Conservation (phyloP, 331 rosid species). For the Prunus yedoensis region DNA sequence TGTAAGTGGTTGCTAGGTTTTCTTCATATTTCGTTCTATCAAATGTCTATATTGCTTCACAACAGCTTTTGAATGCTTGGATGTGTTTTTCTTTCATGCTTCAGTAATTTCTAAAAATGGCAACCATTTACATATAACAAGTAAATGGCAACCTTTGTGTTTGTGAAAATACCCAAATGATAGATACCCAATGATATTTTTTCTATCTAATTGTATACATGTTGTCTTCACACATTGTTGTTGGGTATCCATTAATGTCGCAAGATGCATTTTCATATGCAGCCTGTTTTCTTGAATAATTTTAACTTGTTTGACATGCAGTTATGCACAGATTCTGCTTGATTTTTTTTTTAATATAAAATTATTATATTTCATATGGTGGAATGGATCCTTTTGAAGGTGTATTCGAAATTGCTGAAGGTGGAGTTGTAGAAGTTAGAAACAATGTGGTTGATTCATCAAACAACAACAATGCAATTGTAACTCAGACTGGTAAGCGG, state of each 20-base stretch:
- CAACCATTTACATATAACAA: too few species aligned
- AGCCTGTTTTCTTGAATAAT: slow-evolving; percentile 42
- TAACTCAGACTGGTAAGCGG: too few species aligned
- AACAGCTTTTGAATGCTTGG: not conserved
- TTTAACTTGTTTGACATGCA: slow-evolving; percentile 77
- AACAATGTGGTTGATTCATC: too few species aligned
- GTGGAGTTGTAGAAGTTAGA: too few species aligned
- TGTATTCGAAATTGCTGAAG: too few species aligned
- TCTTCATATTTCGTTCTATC: not conserved
- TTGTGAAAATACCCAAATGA: too few species aligned
- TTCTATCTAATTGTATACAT: not conserved
- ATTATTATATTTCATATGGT: too few species aligned
- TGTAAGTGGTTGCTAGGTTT: slow-evolving; percentile 2
- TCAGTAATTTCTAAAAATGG: not conserved
- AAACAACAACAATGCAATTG: too few species aligned
- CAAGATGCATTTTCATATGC: not conserved
- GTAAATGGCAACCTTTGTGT: not conserved
- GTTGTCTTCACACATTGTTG: not conserved
- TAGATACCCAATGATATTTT: not conserved
- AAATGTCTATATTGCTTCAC: not conserved
- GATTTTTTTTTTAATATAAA: too few species aligned
- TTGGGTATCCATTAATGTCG: not conserved
- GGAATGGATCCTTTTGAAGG: too few species aligned
- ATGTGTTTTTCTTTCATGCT: not conserved
- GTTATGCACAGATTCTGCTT: slow-evolving; percentile 44